Evolutionary conservation across 2,329 filamentous ascomycete species (phyloP), one percentile per base, ranked within the genome.

Genomic region (Aureobasidium subglaciale): DNA sequence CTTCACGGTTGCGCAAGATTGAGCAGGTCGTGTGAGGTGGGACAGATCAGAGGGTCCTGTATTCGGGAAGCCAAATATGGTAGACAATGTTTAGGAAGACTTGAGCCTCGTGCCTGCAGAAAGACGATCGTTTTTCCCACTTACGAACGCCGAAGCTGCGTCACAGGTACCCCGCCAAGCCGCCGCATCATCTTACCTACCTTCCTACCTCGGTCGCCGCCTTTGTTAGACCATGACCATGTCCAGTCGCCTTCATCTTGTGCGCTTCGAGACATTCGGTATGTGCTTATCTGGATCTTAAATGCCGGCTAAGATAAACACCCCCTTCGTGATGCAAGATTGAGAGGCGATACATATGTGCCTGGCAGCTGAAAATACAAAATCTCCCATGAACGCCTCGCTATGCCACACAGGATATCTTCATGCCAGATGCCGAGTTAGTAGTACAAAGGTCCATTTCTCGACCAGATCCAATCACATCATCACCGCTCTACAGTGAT

Each of bases 401-500:
- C 48, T 52, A 32, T 52, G 48, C 48, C 24, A 32, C 34, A 38
- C 15, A 50, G 32, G n/a, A 52, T 52, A 32, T 41, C 24, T 41
- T 35, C 40, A 52, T 40, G 35, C 35, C 48, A 52, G 35, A 52
- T 52, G 48, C 40, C 25, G 15, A 6, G 35, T n/a, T 32, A 52
- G 35, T 52, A 40, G 48, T 52, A 52, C 48, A 52, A 52, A 40
- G 25, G 15, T 52, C 48, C n/a, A n/a, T n/a, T n/a, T n/a, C n/a
- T n/a, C n/a, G n/a, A n/a, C n/a, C n/a, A n/a, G n/a, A n/a, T n/a
- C n/a, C 40, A 52, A 22, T 41, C 35, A 30, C 15, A 22, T 52
- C 27, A 24, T 25, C 18, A 10, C 16, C 48, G 13, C 35, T 20
- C 30, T 52, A 38, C 27, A 43, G 29, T 37, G 22, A 10, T 25